phyloP scores from a whole-genome alignment of 169 alveolate genomes.

The Cryptosporidium felis region DNA sequence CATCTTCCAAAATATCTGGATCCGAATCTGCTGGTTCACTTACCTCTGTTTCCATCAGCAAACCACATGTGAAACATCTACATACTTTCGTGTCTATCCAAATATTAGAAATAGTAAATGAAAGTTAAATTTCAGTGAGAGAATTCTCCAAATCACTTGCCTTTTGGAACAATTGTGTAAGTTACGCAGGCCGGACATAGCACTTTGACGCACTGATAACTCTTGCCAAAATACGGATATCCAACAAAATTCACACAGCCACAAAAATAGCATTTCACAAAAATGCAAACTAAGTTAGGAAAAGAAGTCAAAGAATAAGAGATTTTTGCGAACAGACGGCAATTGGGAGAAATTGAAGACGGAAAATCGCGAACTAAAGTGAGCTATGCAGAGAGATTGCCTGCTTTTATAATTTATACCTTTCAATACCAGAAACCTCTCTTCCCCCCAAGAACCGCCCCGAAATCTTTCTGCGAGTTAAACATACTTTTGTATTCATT shows the following conservation, averaged over 20 bases:
- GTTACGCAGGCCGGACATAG: slow-evolving; percentile 25
- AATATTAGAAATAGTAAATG: background rate
- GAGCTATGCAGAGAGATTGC: too few relatives aligned
- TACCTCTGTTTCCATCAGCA: background rate
- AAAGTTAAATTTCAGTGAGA: background rate
- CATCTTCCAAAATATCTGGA: too few relatives aligned
- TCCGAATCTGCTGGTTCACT: too few relatives aligned
- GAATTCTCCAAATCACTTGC: background rate
- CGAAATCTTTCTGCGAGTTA: too few relatives aligned
- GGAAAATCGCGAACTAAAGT: too few relatives aligned
- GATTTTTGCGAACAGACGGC: too few relatives aligned
- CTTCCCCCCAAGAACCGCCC: too few relatives aligned
- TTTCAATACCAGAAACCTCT: too few relatives aligned
- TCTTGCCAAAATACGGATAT: slow-evolving; percentile 45
- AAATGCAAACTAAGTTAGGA: slow-evolving; percentile 11
- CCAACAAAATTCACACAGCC: slow-evolving; percentile 35
- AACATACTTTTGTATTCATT: slow-evolving; percentile 44
- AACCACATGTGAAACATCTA: slow-evolving; percentile 42
- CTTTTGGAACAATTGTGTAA: slow-evolving; percentile 44
- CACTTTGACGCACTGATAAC: slow-evolving; percentile 17
- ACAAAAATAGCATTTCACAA: slow-evolving; percentile 47
- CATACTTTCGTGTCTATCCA: slow-evolving; percentile 7
- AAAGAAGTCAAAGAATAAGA: too few relatives aligned
- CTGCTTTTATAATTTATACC: too few relatives aligned
- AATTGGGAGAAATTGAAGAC: too few relatives aligned